phyloP scores from a whole-genome alignment of 768 basidiomycete species.

The Trametes maxima region DNA sequence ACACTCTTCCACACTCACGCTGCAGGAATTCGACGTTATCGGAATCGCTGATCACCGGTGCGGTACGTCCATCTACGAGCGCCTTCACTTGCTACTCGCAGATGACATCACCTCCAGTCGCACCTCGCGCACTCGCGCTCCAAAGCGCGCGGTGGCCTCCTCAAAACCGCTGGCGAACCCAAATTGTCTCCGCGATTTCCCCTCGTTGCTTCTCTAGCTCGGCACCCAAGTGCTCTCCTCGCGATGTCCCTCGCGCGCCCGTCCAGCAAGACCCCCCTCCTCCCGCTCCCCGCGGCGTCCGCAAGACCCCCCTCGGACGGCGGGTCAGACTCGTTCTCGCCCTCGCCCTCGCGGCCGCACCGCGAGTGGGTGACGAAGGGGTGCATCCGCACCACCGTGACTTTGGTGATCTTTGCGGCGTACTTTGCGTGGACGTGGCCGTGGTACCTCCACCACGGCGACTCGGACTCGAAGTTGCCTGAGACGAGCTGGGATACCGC shows the following conservation, averaged over 20 bases:
- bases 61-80: not conserved
- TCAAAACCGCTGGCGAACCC: not conserved
- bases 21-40: not conserved
- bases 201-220: not conserved
- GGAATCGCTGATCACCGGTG: not conserved
- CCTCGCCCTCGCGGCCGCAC: not conserved
- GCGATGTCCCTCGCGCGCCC: slow-evolving; percentile 12
- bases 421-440: slow-evolving; percentile 18
- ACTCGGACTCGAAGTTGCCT: not conserved
- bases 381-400: slow-evolving; percentile 19
- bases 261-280: slow-evolving; percentile 15
- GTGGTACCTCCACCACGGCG: slow-evolving; percentile 3
- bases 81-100: not conserved
- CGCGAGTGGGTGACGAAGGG: slow-evolving; percentile 13
- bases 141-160: slow-evolving; percentile 11
- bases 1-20: not conserved
- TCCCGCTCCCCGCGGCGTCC: slow-evolving; percentile 5
- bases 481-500: not conserved
- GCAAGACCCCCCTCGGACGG: not conserved
- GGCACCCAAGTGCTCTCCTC: not conserved
- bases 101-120: slow-evolving; percentile 12
- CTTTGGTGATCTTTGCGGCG: slow-evolving; percentile 10
- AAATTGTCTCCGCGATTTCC: not conserved
- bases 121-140: slow-evolving; percentile 18
- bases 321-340: not conserved